Conservation (phyloP, 2,329 filamentous ascomycete genomes). For the Trichoderma atroviride region DNA sequence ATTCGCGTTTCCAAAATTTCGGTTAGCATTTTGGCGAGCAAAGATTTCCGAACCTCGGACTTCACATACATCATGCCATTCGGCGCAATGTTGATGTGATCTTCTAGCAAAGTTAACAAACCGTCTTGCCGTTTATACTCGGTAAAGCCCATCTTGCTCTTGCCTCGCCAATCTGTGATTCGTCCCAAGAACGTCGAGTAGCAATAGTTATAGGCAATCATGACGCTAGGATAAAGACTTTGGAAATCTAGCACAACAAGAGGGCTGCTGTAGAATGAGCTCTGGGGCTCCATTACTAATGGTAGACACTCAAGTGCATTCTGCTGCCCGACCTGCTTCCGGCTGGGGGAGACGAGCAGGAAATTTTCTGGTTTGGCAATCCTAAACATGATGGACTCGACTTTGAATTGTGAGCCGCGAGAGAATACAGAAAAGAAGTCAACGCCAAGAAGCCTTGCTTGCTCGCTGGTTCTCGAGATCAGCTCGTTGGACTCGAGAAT, state of each 20-base stretch:
- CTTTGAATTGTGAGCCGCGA: constrained; percentile 95
- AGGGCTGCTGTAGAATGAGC: constrained; percentile 88
- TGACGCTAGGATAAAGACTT: constrained; percentile 92
- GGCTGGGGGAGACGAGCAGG: constrained; percentile 83
- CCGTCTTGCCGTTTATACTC: constrained; percentile 79
- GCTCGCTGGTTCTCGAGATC: constrained; percentile 86
- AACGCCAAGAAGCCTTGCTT: constrained; percentile 87
- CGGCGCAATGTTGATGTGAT: constrained; percentile 87
- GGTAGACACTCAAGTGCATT: constrained; percentile 94
- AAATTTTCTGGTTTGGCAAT: constrained; percentile 98
- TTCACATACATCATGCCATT: constrained; percentile 98
- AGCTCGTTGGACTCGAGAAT: constrained; percentile 90
- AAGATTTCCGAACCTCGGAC: constrained; percentile 79
- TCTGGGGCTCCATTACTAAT: constrained; percentile 96
- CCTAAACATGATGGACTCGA: constrained; percentile 97
- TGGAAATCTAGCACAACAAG: constrained; percentile 93
- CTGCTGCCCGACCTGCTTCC: constrained; percentile 89
- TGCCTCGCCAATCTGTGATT: constrained; percentile 83
- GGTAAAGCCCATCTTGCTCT: constrained; percentile 91
- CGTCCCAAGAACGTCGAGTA: constrained; percentile 95
- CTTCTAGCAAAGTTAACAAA: constrained; percentile 75
- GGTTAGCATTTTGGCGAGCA: constrained; percentile 93
- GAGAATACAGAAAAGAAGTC: constrained; percentile 98
- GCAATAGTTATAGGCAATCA: constrained; percentile 99
- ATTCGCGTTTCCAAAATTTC: constrained; percentile 95